Base-by-base conservation (phyloP, 257 asterid species). In the Plantago elongata region DNA sequence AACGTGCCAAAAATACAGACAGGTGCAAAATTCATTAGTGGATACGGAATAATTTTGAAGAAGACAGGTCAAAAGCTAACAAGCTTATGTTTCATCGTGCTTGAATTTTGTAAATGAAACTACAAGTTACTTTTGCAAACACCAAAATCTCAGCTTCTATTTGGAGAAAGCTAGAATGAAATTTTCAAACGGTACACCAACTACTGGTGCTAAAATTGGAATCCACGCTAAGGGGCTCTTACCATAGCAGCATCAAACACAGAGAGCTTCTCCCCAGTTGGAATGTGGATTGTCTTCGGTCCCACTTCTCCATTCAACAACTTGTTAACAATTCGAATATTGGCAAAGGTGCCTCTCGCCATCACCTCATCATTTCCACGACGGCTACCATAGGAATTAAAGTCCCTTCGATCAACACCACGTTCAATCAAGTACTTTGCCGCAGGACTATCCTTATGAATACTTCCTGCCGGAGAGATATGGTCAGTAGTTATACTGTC, bases 271-370 rank as follows among this genome's bases (percentile, higher is more conserved):
- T 91, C 95, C 61, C 96, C 95, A 0, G 86, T 79, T 15, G 95
- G 98, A 61, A 91, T 74, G 82, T 88, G 98, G 67, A 91, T 30
- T 6, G 98, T 91, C 75, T 86, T 84, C 29, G 96, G 98, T 55
- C 96, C 96, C 38, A 86, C 95, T 82, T 91, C 95, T 57, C 95
- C 96, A 50, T 82, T 81, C 46, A 91, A 66, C 56, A 88, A 75
- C 69, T 91, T 91, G 82, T 91, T 91, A 29, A 88, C 73, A 37
- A 91, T 87, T 6, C 97, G 79, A 51, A 88, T 91, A 66, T 91
- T 88, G 45, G 97, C 98, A 62, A 91, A 91, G 58, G 98, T 88
- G 48, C 98, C 96, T 79, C 98, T 81, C 44, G 97, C 92, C 98
- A 91, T 91, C 54, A 88, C 79, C 71, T 91, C 97, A 77, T 91